Evolutionary conservation across 2,329 filamentous ascomycete species (phyloP).

Genomic region (Cladobotryum protrusum): DNA sequence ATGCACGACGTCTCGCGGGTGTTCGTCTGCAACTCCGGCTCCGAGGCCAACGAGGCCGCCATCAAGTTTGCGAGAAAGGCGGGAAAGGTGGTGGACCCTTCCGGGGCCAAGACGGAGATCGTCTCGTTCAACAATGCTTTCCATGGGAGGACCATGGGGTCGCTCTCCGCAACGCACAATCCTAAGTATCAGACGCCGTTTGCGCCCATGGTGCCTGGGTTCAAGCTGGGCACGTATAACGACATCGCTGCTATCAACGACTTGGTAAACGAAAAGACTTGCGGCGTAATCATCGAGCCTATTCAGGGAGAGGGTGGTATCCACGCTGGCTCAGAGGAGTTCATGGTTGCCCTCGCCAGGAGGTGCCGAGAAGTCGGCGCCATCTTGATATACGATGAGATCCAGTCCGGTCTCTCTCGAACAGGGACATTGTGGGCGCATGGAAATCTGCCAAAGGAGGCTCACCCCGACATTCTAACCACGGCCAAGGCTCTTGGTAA

Average conservation of each 20-base stretch:
- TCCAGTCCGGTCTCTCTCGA: conserved; percentile 85
- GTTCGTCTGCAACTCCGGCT: conserved; percentile 94
- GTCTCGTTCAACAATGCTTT: conserved; percentile 91
- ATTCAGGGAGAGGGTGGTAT: conserved; percentile 97
- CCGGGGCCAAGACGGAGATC: conserved; percentile 70
- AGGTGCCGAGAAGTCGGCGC: conserved; percentile 83
- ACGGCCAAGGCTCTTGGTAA: conserved; percentile 96
- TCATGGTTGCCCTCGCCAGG: conserved; percentile 74
- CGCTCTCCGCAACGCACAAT: conserved; percentile 92
- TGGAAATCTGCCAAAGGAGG: conserved; percentile 61
- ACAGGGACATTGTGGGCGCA: conserved; percentile 93
- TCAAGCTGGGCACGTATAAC: conserved; percentile 81
- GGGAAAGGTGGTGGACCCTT: conserved; percentile 67
- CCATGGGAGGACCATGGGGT: conserved; percentile 94
- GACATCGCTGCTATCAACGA: conserved; percentile 64
- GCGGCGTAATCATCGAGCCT: conserved; percentile 91
- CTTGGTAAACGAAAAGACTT: conserved; percentile 78
- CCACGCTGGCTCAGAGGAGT: conserved; percentile 74
- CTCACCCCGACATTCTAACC: conserved; percentile 89
- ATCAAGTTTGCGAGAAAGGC: conserved; percentile 95
- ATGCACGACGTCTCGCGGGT: conserved; percentile 77
- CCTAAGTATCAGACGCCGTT: conserved; percentile 97
- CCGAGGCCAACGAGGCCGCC: conserved; percentile 94
- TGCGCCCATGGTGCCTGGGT: conserved; percentile 90
- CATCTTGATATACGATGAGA: conserved; percentile 91